Percentiles rank a stretch among this genome's conserved stretches.
phyloP scores from a whole-genome alignment of 1,284 basidiomycete species.

The Mycena citricolor region DNA sequence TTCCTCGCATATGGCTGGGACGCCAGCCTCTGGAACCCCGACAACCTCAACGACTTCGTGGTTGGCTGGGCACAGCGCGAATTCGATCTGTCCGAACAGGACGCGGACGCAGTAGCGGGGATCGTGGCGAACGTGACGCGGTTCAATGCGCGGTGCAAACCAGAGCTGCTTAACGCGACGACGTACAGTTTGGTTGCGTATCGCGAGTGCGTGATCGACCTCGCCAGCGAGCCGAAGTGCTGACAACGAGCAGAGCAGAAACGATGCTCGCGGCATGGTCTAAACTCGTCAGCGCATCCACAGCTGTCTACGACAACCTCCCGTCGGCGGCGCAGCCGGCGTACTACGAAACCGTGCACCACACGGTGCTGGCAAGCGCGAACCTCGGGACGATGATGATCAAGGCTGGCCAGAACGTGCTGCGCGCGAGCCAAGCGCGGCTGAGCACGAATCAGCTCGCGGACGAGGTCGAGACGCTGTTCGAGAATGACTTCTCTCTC shows the following conservation, averaged over 20 bases:
- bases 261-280: conserved; percentile 51
- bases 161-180: conserved; percentile 62
- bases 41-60: conserved; percentile 56
- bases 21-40: conserved; percentile 47
- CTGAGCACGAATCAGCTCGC: conserved; percentile 60
- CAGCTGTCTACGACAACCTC: conserved; percentile 54
- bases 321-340: conserved; percentile 47
- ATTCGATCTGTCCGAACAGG: conserved; percentile 44
- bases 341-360: conserved; percentile 69
- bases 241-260: conserved; percentile 55
- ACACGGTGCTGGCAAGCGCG: conserved; percentile 57
- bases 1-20: conserved; percentile 68
- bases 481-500: conserved; percentile 58
- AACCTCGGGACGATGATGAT: conserved; percentile 60
- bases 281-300: conserved; percentile 48
- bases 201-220: conserved; percentile 52
- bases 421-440: conserved; percentile 63
- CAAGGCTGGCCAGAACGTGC: conserved; percentile 57
- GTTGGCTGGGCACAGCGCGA: conserved; percentile 63
- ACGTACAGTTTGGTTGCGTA: conserved; percentile 66
- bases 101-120: conserved; percentile 42
- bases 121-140: conserved; percentile 61
- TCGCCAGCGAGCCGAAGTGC: too few species aligned
- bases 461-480: conserved; percentile 52
- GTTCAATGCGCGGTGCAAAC: conserved; percentile 64